A percentile compares a stretch with the other conserved stretches of the same genome.
Evolutionary conservation across 2,329 filamentous ascomycete genomes (phyloP).

Genomic region (Colletotrichum godetiae): DNA sequence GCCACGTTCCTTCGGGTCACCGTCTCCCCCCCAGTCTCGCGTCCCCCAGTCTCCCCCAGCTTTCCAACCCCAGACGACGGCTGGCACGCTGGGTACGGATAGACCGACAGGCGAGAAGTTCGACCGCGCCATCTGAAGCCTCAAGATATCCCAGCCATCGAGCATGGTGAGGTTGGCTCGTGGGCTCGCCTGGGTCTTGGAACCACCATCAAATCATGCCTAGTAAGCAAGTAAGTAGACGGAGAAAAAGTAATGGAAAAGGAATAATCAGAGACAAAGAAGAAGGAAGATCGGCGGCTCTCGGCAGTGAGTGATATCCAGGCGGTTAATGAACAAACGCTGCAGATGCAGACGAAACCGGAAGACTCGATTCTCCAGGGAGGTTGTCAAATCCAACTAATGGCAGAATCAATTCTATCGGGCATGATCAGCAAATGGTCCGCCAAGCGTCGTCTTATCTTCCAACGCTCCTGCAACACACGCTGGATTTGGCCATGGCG

Average conservation of each 20-base stretch:
- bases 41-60: background rate
- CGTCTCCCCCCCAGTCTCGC: background rate
- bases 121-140: background rate
- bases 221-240: background rate
- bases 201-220: background rate
- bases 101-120: background rate
- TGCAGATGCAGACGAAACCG: background rate
- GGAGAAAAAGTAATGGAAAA: background rate
- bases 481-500: background rate
- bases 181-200: constrained; percentile 11
- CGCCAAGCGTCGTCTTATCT: background rate
- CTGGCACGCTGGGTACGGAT: background rate
- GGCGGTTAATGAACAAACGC: background rate
- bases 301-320: background rate
- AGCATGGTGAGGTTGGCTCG: background rate
- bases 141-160: constrained; percentile 2
- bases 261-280: constrained; percentile 4
- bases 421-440: background rate
- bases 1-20: constrained; percentile 12
- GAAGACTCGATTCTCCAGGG: background rate
- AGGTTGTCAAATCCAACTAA: background rate
- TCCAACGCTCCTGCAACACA: background rate
- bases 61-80: constrained; percentile 6
- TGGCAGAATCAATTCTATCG: background rate
- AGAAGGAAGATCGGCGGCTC: background rate